Conservation (phyloP, 495 filamentous ascomycete species). For the Pyrenula massariospora region DNA sequence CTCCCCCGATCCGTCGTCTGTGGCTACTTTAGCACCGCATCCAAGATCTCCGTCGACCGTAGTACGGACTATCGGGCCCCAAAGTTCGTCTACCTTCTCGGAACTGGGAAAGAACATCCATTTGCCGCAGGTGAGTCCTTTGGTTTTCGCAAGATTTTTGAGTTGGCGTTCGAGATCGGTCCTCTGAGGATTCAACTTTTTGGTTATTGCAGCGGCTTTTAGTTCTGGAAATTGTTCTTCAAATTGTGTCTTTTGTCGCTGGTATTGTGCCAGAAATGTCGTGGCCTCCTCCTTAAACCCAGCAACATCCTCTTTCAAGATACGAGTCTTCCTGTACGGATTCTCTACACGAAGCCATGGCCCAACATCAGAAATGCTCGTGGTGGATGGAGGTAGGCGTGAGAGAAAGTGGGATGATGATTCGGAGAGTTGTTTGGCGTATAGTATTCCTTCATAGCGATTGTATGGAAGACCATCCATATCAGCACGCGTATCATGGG, state of each 20-base stretch:
- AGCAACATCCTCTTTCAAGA: conserved; percentile 19
- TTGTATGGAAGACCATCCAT: conserved; percentile 19
- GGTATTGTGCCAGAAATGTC: conserved; percentile 29
- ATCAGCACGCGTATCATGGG: not conserved
- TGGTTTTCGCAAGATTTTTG: conserved; percentile 39
- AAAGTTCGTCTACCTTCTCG: conserved; percentile 46
- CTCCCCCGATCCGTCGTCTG: conserved; percentile 28
- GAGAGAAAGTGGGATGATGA: conserved; percentile 47
- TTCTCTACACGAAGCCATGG: conserved; percentile 62
- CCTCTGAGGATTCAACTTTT: conserved; percentile 39
- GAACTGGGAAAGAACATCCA: conserved; percentile 71
- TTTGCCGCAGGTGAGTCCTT: conserved; percentile 51
- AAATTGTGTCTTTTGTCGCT: conserved; percentile 20
- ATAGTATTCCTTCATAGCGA: conserved; percentile 23
- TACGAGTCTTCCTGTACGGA: conserved; percentile 21
- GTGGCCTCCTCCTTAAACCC: conserved; percentile 32
- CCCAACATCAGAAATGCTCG: conserved; percentile 18
- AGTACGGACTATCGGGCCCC: conserved; percentile 50
- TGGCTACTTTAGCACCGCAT: conserved; percentile 56
- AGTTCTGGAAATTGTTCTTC: conserved; percentile 21
- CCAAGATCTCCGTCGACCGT: conserved; percentile 56
- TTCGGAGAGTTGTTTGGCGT: conserved; percentile 44
- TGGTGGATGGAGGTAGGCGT: conserved; percentile 54
- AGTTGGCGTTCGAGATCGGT: conserved; percentile 40
- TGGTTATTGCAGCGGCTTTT: conserved; percentile 26